These are phyloP conservation scores for Cladosporium oxysporum DNA, from an alignment of 2,329 filamentous ascomycete genomes.

Conservation along the genomic window DNA sequence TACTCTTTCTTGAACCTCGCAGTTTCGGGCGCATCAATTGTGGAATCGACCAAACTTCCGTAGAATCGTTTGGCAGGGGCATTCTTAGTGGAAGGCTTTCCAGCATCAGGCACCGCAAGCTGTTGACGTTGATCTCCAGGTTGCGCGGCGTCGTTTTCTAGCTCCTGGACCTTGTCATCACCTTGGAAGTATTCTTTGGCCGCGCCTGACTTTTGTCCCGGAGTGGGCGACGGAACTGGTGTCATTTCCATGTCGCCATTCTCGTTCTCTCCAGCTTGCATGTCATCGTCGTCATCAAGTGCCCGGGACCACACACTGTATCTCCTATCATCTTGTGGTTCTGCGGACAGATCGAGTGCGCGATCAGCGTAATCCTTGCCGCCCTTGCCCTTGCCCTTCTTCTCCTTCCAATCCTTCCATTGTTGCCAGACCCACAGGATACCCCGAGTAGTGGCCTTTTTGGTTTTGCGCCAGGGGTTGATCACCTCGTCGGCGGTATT, in stretches of 20 bases:
- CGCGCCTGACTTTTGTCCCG: conserved; percentile 51
- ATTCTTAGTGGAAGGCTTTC: conserved; percentile 24
- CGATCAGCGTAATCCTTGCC: conserved; percentile 53
- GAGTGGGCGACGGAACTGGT: conserved; percentile 80
- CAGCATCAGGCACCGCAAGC: conserved; percentile 33
- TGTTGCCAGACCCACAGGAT: conserved; percentile 57
- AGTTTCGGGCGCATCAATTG: conserved; percentile 63
- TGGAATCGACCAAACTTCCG: conserved; percentile 73
- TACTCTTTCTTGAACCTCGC: conserved; percentile 88
- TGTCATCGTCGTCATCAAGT: conserved; percentile 39
- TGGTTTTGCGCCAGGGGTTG: conserved; percentile 81
- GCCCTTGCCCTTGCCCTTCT: conserved; percentile 51
- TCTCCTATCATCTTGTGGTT: conserved; percentile 48
- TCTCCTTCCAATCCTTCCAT: conserved; percentile 46
- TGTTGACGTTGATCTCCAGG: conserved; percentile 28
- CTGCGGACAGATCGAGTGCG: conserved; percentile 52
- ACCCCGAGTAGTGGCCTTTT: conserved; percentile 77
- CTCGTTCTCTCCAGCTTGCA: conserved; percentile 42
- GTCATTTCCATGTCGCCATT: conserved; percentile 89
- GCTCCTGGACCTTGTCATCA: conserved; percentile 19
- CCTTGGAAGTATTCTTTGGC: conserved; percentile 33
- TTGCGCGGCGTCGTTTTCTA: conserved; percentile 26
- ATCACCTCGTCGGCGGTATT: conserved; percentile 88
- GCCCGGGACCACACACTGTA: conserved; percentile 52
- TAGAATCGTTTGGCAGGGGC: conserved; percentile 53